Percentiles rank a stretch among this genome's conserved stretches.
phyloP scores from a whole-genome alignment of 2,329 filamentous ascomycete genomes.

The Microsporum audouinii region DNA sequence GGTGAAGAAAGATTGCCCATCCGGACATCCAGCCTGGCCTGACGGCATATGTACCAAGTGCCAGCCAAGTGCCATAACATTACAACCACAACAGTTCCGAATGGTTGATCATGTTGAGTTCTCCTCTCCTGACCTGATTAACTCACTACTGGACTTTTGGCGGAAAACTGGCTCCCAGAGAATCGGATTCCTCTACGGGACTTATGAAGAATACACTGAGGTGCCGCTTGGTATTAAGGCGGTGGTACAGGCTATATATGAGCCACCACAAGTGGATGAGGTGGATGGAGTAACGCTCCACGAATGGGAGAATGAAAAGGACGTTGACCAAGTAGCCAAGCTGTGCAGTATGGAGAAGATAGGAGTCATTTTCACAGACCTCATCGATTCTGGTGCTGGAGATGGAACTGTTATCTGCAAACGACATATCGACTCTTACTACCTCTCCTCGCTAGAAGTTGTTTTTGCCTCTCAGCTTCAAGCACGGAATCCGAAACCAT shows the following conservation, averaged over 20 bases:
- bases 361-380: conserved; percentile 88
- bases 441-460: conserved; percentile 82
- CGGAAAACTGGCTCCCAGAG: conserved; percentile 75
- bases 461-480: conserved; percentile 80
- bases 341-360: conserved; percentile 78
- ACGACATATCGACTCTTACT: conserved; percentile 90
- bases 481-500: conserved; percentile 74
- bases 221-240: conserved; percentile 92
- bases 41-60: conserved; percentile 97
- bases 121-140: conserved; percentile 68
- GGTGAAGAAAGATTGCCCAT: conserved; percentile 78
- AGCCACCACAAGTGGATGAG: conserved; percentile 84
- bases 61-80: conserved; percentile 88
- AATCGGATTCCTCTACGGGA: conserved; percentile 81
- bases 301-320: conserved; percentile 73
- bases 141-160: conserved; percentile 88
- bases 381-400: conserved; percentile 66
- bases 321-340: conserved; percentile 67
- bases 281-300: conserved; percentile 74
- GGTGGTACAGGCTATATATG: conserved; percentile 92
- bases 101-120: conserved; percentile 99
- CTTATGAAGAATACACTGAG: conserved; percentile 80
- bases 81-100: conserved; percentile 85
- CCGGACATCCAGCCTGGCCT: conserved; percentile 85
- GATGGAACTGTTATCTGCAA: conserved; percentile 89